phyloP scores from a whole-genome alignment of 306 rosid species.

The Biancaea sappan region DNA sequence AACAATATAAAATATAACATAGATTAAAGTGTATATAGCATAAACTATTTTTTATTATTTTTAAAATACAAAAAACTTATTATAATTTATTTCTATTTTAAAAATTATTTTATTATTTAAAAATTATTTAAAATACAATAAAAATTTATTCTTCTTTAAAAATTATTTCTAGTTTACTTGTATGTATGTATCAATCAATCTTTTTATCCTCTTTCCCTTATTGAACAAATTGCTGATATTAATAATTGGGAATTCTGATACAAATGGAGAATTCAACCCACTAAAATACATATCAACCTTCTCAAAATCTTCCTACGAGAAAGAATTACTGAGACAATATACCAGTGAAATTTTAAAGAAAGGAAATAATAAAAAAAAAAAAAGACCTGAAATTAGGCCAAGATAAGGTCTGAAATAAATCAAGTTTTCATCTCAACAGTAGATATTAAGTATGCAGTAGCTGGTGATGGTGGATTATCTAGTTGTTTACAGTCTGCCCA shows the following conservation, averaged over 20 bases:
- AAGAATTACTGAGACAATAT: neutral
- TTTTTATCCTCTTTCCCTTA: neutral
- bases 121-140: too few relatives aligned
- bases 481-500: neutral
- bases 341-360: neutral
- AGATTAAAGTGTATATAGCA: too few relatives aligned
- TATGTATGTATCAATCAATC: neutral
- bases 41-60: too few relatives aligned
- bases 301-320: neutral
- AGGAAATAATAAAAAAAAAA: neutral
- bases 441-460: neutral
- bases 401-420: neutral
- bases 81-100: too few relatives aligned
- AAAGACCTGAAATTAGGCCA: neutral
- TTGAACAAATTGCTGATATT: neutral
- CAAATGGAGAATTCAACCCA: neutral
- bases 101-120: too few relatives aligned
- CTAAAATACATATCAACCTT: neutral
- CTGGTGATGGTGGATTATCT: too few relatives aligned
- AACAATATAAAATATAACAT: too few relatives aligned
- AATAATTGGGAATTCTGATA: constrained; percentile 7
- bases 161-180: too few relatives aligned
- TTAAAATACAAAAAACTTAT: too few relatives aligned
- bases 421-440: neutral
- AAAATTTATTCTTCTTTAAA: too few relatives aligned